phyloP scores from a whole-genome alignment of 108 stramenopile species.

The Skeletonema costatum region DNA sequence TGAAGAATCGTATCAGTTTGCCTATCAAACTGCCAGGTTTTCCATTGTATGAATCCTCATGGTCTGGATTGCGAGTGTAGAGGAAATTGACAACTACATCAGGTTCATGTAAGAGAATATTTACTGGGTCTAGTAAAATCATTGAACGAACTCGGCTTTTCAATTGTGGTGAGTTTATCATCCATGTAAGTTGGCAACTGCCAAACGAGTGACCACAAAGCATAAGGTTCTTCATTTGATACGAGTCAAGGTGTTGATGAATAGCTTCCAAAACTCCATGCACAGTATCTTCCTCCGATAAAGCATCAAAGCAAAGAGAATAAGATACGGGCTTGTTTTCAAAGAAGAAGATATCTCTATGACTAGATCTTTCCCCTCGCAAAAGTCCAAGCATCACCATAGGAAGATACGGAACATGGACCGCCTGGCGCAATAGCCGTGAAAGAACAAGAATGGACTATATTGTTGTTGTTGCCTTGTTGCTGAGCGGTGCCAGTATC shows the following conservation, averaged over 20 bases:
- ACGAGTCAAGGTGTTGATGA: conserved; percentile 26
- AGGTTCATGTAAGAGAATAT: conserved; percentile 78
- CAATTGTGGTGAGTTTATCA: conserved; percentile 44
- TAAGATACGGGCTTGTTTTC: conserved; percentile 72
- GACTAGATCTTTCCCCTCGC: conserved; percentile 27
- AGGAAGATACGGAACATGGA: conserved; percentile 63
- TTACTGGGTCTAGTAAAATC: conserved; percentile 85
- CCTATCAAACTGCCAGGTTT: neutral
- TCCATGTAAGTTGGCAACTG: conserved; percentile 78
- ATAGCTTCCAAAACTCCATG: conserved; percentile 67
- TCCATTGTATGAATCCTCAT: conserved; percentile 8
- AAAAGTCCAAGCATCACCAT: conserved; percentile 56
- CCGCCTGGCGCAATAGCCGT: conserved; percentile 91
- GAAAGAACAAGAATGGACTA: conserved; percentile 79
- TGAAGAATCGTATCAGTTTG: conserved; percentile 38
- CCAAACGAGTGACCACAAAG: conserved; percentile 91
- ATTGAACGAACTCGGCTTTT: conserved; percentile 45
- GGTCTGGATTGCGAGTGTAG: conserved; percentile 49
- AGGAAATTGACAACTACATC: conserved; percentile 87
- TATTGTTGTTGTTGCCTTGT: conserved; percentile 3
- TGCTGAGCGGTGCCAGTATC: conserved; percentile 68
- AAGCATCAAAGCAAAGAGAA: conserved; percentile 44
- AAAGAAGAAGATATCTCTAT: conserved; percentile 65
- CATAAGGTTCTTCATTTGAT: conserved; percentile 21
- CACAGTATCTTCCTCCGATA: conserved; percentile 67